Evolutionary conservation across 2,329 filamentous ascomycete species (phyloP).

Genomic region (Aspergillus floridensis): DNA sequence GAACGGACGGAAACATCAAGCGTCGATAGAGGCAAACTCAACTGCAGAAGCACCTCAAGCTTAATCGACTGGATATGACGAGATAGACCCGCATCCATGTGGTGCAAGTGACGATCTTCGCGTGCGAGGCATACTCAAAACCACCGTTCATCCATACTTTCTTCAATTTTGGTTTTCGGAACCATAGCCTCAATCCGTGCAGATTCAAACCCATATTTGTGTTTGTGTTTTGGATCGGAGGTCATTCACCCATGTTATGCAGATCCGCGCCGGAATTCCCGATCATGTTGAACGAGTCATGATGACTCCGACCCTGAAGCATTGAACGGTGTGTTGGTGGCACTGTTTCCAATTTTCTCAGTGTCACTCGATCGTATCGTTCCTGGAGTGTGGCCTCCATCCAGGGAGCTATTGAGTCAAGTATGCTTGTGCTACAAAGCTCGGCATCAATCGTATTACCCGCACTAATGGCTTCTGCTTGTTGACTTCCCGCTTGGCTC

Average conservation of each 20-base stretch:
- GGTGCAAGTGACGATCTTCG: neutral
- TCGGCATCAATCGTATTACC: neutral
- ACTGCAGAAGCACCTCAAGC: neutral
- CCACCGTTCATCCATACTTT: neutral
- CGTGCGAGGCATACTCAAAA: neutral
- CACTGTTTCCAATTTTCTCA: neutral
- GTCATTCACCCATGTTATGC: neutral
- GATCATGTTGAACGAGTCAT: neutral
- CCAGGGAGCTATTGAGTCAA: neutral
- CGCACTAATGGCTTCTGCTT: neutral
- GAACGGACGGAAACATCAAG: neutral
- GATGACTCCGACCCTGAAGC: neutral
- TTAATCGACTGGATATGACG: neutral
- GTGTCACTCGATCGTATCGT: neutral
- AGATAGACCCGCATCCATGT: neutral
- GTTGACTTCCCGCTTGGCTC: neutral
- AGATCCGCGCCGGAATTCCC: neutral
- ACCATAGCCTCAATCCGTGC: neutral
- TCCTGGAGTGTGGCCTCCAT: neutral
- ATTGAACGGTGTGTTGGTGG: neutral
- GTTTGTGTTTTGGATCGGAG: neutral
- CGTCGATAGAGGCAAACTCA: neutral
- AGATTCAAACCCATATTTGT: neutral
- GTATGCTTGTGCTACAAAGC: neutral
- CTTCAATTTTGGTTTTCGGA: neutral